Evolutionary conservation across 768 basidiomycete genomes (phyloP).

Genomic region (Favolaschia claudopus): DNA sequence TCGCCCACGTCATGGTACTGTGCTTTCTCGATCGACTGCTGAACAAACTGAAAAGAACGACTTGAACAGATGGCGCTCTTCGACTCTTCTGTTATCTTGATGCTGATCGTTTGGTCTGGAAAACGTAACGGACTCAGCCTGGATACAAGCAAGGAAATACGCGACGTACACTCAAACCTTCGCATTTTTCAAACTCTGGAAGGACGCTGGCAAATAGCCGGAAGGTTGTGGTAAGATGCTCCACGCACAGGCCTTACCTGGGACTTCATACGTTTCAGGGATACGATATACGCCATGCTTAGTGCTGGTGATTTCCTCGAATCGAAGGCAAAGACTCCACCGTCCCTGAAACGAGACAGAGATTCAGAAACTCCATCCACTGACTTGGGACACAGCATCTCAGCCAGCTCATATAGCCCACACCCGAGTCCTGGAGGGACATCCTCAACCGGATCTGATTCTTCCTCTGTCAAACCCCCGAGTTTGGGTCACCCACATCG

Average conservation of each 20-base stretch:
- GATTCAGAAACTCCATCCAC: background rate
- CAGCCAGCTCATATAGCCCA: too few relatives aligned
- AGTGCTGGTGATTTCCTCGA: constrained; percentile 57
- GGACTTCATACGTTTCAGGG: constrained; percentile 40
- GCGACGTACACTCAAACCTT: constrained; percentile 63
- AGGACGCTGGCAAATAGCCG: constrained; percentile 51
- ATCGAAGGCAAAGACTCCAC: constrained; percentile 2
- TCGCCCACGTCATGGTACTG: constrained; percentile 25
- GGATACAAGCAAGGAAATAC: constrained; percentile 55
- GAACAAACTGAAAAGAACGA: background rate
- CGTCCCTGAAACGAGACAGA: constrained; percentile 22
- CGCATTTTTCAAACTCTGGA: constrained; percentile 39
- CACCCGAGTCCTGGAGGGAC: background rate
- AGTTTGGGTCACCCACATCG: constrained; percentile 2
- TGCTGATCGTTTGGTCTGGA: constrained; percentile 65
- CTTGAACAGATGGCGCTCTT: constrained; percentile 49
- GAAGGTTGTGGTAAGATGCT: constrained; percentile 55
- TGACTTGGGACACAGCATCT: background rate
- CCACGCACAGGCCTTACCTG: too few relatives aligned
- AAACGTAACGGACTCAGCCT: constrained; percentile 48
- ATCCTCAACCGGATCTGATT: constrained; percentile 1
- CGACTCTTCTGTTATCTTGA: constrained; percentile 58
- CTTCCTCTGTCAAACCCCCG: background rate
- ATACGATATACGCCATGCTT: constrained; percentile 60
- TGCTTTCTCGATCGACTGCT: background rate